phyloP scores from a whole-genome alignment of 2,329 filamentous ascomycete species.

The Penicillium sp. region DNA sequence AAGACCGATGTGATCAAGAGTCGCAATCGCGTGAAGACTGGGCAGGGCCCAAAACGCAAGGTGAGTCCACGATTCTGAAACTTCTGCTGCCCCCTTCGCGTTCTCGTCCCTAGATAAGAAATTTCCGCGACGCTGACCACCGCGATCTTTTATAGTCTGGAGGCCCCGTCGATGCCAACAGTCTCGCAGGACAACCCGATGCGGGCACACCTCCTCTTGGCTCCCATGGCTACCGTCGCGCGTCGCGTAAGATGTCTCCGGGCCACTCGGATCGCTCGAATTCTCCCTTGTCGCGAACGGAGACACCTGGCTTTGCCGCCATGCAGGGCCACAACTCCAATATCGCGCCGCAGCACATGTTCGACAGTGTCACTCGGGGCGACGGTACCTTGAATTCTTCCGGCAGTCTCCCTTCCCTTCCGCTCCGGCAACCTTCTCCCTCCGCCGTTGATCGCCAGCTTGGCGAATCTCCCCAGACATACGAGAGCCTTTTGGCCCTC shows the following conservation, averaged over 20 bases:
- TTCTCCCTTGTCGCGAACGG: constrained; percentile 75
- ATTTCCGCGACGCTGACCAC: constrained; percentile 26
- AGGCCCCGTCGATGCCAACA: constrained; percentile 52
- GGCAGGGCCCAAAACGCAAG: constrained; percentile 78
- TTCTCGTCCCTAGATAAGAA: constrained; percentile 21
- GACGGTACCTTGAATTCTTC: constrained; percentile 64
- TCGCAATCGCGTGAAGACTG: constrained; percentile 94
- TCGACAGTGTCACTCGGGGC: constrained; percentile 68
- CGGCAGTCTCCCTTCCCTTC: constrained; percentile 51
- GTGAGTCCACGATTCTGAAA: constrained; percentile 48
- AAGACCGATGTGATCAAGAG: constrained; percentile 99
- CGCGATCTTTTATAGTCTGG: constrained; percentile 38
- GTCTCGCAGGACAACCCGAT: constrained; percentile 59
- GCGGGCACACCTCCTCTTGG: constrained; percentile 57
- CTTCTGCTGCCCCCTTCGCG: constrained; percentile 19
- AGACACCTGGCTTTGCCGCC: constrained; percentile 65
- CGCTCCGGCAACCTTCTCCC: constrained; percentile 59
- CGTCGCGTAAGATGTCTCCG: constrained; percentile 69
- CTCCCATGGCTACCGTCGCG: constrained; percentile 59
- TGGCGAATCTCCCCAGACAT: constrained; percentile 67
- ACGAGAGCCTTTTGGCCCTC: constrained; percentile 73
- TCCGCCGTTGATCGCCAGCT: constrained; percentile 61
- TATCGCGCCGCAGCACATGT: constrained; percentile 73
- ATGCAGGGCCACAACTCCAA: constrained; percentile 59
- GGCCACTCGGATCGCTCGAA: constrained; percentile 72